Base-by-base conservation (phyloP, 805 yeast genomes). In the Cyberlindnera subsufficiens region DNA sequence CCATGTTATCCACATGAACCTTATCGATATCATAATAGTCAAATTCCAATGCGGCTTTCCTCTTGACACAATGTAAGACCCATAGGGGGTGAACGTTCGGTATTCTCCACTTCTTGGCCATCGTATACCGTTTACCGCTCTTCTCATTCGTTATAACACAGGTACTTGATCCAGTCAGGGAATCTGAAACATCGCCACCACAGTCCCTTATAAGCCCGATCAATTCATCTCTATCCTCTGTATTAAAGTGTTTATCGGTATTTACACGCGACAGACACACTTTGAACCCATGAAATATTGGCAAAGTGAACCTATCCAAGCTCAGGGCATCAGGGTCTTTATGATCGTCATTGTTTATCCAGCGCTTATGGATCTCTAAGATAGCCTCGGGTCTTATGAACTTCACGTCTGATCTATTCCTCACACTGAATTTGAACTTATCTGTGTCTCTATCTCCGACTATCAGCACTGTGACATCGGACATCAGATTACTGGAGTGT, bases 391-490 rank as follows among this genome's bases (percentile, higher is more conserved):
- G 72, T 11, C 62, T 56, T 15, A 86, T 56, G 50, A 86, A 78
- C 35, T 59, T 60, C 29, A 87, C 70, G 60, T 85, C 90, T 39
- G 65, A 63, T 42, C 86, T 61, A 43, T 68, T 65, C 43, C 67
- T 63, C 1, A 77, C 70, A 42, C 77, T 71, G 54, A 68, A 80
- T 39, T 61, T 62, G 58, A 71, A 78, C 55, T 80, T 80, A 22
- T 75, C 80, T 0, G 84, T 77, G 43, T 69, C 63, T 25, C 74
- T 63, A 33, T 68, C 69, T 2, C 87, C 88, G 27, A 82, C 80
- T 5, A 84, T 67, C 20, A 84, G 60, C 33, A 75, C 74, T 41
- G 74, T 70, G 3, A 77, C 81, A 55, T 78, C 80, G 38, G 78
- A 74, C 67, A 81, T 77, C 50, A 83, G 60, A 53, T 82, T 82